Base-by-base conservation (phyloP, 208 protist species). In the Leishmania martiniquensis region DNA sequence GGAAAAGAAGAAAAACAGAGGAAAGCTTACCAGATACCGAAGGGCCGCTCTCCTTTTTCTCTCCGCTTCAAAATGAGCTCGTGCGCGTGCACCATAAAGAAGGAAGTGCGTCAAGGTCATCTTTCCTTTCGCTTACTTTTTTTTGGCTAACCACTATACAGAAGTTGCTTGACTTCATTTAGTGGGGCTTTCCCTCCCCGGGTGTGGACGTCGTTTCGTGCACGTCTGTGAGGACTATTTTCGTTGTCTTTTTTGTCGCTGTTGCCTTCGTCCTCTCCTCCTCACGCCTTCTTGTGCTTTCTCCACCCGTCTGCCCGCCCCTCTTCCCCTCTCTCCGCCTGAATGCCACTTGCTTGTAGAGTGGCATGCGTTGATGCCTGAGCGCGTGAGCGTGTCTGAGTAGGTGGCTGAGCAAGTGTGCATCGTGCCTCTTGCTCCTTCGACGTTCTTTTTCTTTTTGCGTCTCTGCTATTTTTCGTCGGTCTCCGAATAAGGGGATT, bases 211-310 rank as follows among this genome's bases (percentile, higher is more conserved):
- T n/a, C 57, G 34, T 20, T 4, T 20, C 32, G 49, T 77, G 39
- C 75, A n/a, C 39, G 51, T 82, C 76, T 39, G 34, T 63, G 74
- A 77, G 6, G 60, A 34, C 49, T 69, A 22, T 66, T 77, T 77
- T 72, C 72, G 62, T 37, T 45, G 22, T 81, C 15, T 69, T 39
- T 71, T 20, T 29, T 65, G 54, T 9, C 51, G 25, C 15, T 45
- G 45, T 47, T 75, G 20, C 57, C 34, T 22, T 25, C 52, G 6
- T 10, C 52, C 57, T 70, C 44, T 52, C 59, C 42, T 32, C 52
- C 37, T 71, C 20, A 54, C 68, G 25, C 49, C 63, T 62, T 49
- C 13, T 42, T 32, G 9, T 15, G 22, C 55, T n/a, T n/a, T n/a
- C 10, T 10, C 2, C 55, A 4, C n/a, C 9, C 29, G 20, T 59